A percentile compares a stretch with the other conserved stretches of the same genome.
These are phyloP conservation scores for Auriscalpium microsporum DNA, from an alignment of 768 basidiomycete genomes.

Conservation along the genomic window DNA sequence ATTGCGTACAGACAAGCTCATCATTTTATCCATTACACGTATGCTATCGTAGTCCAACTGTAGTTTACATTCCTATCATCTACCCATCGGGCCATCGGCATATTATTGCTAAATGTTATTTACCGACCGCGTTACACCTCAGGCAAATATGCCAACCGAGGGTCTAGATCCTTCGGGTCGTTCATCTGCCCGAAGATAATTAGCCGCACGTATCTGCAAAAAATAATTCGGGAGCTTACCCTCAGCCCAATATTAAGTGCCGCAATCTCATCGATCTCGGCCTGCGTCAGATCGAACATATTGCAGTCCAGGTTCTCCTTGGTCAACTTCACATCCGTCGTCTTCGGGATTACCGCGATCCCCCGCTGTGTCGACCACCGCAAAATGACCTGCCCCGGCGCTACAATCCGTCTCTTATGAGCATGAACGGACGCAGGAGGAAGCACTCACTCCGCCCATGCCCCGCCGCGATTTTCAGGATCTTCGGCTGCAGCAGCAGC, in stretches of 20 bases:
- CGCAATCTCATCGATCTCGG: slow-evolving; percentile 52
- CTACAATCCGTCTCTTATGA: slow-evolving; percentile 8
- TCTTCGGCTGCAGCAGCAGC: slow-evolving; percentile 41
- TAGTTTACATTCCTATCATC: too few relatives aligned
- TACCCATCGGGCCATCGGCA: too few relatives aligned
- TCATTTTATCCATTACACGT: too few relatives aligned
- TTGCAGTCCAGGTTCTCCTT: slow-evolving; percentile 38
- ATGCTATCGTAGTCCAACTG: too few relatives aligned
- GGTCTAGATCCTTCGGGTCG: slow-evolving; percentile 60
- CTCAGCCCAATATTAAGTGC: slow-evolving; percentile 53
- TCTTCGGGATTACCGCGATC: slow-evolving; percentile 44
- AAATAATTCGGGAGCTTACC: slow-evolving; percentile 31
- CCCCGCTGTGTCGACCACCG: slow-evolving; percentile 43
- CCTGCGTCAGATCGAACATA: slow-evolving; percentile 42
- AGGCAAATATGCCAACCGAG: slow-evolving; percentile 64
- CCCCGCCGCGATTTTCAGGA: slow-evolving; percentile 38
- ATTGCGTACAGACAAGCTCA: too few relatives aligned
- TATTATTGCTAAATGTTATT: too few relatives aligned
- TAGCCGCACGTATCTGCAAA: slow-evolving; percentile 4
- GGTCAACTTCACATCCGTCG: slow-evolving; percentile 30
- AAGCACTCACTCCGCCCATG: slow-evolving; percentile 43
- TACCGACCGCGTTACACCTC: slow-evolving; percentile 11
- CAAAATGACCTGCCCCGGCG: slow-evolving; percentile 36
- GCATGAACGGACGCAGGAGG: too few relatives aligned
- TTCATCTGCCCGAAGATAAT: slow-evolving; percentile 42